Conservation (phyloP, 75 land plant species). For the Adiantum capillusveneris region DNA sequence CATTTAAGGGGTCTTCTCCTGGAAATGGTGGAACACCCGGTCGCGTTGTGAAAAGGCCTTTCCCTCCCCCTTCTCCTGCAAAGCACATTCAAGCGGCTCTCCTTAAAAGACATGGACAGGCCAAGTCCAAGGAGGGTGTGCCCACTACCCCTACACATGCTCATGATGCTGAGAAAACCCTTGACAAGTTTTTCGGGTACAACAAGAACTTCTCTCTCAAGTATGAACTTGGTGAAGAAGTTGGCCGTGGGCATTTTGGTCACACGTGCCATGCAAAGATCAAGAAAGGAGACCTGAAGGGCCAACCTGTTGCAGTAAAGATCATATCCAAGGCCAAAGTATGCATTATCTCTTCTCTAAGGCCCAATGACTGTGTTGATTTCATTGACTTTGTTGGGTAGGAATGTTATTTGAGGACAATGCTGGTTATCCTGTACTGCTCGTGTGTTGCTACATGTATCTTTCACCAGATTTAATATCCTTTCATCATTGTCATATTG, state of each 20-base stretch:
- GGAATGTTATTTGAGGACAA: too few species aligned
- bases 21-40: conserved; percentile 19
- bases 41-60: conserved; percentile 50
- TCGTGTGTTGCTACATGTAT: too few species aligned
- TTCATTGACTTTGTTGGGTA: too few species aligned
- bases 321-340: conserved; percentile 89
- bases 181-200: conserved; percentile 79
- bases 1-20: background rate
- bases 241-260: conserved; percentile 90
- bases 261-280: conserved; percentile 72
- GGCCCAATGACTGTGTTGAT: conserved; percentile 31
- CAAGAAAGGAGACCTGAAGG: conserved; percentile 74
- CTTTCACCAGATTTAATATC: too few species aligned
- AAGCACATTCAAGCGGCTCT: conserved; percentile 82
- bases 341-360: conserved; percentile 43
- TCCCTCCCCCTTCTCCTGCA: conserved; percentile 93
- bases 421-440: too few species aligned
- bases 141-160: conserved; percentile 33
- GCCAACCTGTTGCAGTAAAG: conserved; percentile 83
- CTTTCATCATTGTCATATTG: too few species aligned
- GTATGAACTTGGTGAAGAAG: conserved; percentile 86
- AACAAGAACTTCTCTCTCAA: conserved; percentile 54
- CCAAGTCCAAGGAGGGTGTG: conserved; percentile 2
- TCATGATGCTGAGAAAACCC: conserved; percentile 29
- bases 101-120: conserved; percentile 58